Conservation (phyloP, 805 yeast species). For the Candida germanica region DNA sequence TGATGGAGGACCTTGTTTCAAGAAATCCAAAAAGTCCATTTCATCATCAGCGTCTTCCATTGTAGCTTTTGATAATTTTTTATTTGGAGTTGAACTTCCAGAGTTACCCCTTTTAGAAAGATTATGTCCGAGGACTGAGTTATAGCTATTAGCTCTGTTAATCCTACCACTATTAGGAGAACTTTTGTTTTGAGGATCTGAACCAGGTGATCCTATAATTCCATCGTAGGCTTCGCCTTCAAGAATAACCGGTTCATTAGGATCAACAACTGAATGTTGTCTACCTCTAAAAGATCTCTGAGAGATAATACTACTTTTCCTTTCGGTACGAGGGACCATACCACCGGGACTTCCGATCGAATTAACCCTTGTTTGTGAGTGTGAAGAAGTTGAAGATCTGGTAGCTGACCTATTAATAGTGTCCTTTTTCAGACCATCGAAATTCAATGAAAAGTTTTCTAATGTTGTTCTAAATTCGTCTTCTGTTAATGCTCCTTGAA, state of each 20-base stretch:
- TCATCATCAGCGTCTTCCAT: conserved; percentile 23
- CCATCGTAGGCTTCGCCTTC: conserved; percentile 15
- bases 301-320: conserved; percentile 13
- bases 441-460: conserved; percentile 28
- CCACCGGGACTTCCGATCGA: conserved; percentile 2
- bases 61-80: conserved; percentile 11
- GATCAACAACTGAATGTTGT: conserved; percentile 18
- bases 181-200: conserved; percentile 3
- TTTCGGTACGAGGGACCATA: conserved; percentile 3
- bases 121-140: conserved; percentile 12
- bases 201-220: conserved; percentile 4
- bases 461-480: conserved; percentile 27
- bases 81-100: conserved; percentile 12
- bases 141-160: conserved; percentile 11
- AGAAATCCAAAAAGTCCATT: conserved; percentile 47
- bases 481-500: conserved; percentile 28
- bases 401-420: background rate
- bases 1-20: conserved; percentile 37
- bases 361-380: conserved; percentile 6
- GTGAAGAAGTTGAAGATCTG: conserved; percentile 3
- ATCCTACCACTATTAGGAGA: conserved; percentile 1
- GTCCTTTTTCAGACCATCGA: conserved; percentile 8
- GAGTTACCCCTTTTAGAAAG: conserved; percentile 8
- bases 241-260: conserved; percentile 16
- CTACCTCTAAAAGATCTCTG: conserved; percentile 15